Conservation (phyloP, 2,329 filamentous ascomycete species). For the Hypomyces perniciosus region DNA sequence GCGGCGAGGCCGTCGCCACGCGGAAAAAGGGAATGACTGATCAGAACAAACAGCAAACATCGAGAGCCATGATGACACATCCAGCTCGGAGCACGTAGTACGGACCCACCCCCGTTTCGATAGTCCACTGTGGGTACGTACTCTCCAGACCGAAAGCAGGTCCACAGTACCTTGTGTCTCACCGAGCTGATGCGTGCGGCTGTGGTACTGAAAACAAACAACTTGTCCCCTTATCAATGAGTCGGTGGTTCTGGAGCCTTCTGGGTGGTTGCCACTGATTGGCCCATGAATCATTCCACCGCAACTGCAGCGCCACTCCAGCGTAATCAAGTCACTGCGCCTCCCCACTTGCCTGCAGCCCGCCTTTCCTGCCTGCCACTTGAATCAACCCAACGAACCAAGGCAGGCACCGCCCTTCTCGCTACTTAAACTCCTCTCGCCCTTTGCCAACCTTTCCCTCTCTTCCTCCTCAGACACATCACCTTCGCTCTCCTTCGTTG, state of each 20-base stretch:
- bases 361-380: slow-evolving; percentile 12
- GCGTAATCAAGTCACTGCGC: slow-evolving; percentile 26
- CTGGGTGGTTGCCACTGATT: slow-evolving; percentile 21
- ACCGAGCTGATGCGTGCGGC: slow-evolving; percentile 1
- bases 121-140: slow-evolving; percentile 4
- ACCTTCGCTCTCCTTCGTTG: slow-evolving; percentile 10
- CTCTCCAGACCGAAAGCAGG: slow-evolving; percentile 9
- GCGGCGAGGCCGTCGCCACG: slow-evolving; percentile 1
- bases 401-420: slow-evolving; percentile 13
- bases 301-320: slow-evolving; percentile 2
- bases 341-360: slow-evolving; percentile 21
- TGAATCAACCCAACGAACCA: too few relatives aligned
- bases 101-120: slow-evolving; percentile 15
- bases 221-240: slow-evolving; percentile 14
- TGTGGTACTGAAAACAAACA: slow-evolving; percentile 19
- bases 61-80: slow-evolving; percentile 3
- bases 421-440: slow-evolving; percentile 28
- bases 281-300: slow-evolving; percentile 31
- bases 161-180: slow-evolving; percentile 17
- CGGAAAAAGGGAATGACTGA: neutral
- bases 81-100: slow-evolving; percentile 3
- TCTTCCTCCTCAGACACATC: slow-evolving; percentile 16
- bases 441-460: slow-evolving; percentile 18
- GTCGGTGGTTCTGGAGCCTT: slow-evolving; percentile 34
- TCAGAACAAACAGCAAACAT: neutral